Base-by-base conservation (phyloP, 306 rosid species). In the Morella rubra region DNA sequence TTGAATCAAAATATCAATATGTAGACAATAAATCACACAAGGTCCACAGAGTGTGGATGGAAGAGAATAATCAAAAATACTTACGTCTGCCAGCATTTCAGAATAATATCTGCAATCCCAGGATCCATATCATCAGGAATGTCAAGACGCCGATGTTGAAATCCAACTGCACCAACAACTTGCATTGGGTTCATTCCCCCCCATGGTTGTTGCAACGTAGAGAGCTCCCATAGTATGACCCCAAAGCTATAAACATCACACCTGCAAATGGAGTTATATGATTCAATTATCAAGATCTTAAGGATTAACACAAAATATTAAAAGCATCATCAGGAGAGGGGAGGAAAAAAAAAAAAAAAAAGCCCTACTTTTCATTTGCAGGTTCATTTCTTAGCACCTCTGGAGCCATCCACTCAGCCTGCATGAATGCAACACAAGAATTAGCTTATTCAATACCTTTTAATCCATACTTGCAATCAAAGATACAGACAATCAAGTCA, bases 391-490 rank as follows among this genome's bases (percentile, higher is more conserved):
- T 84, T 78, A 96, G 84, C 59, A 96, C 99, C 88, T 96, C 99
- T 7, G 99, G 99, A 77, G 99, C 99, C 99, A 96, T 96, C 99
- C 98, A 96, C 89, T 96, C 99, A 32, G 99, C 99, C 99, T 96
- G 90, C 87, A 84, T 79, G 70, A 49, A 81, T 54, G 56, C 4
- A 68, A 69, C 37, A 83, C 78, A 83, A 73, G 10, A 13, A 79
- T 68, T 42, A 55, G 67, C 71, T 84, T 75, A 80, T 69, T 78
- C 55, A 40, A 86, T 54, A 74, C 69, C 42, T 55, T 41, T 32
- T 51, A 41, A 73, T 18, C 5, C 74, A 58, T 62, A 58, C 60
- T 16, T 40, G 55, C 40, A 45, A 61, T 68, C 50, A 55, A 58
- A 51, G 20, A 52, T 49, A 27, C 40, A 58, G 18, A 32, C 44